Conservation (phyloP, 768 basidiomycete genomes). For the Trametes meyenii region DNA sequence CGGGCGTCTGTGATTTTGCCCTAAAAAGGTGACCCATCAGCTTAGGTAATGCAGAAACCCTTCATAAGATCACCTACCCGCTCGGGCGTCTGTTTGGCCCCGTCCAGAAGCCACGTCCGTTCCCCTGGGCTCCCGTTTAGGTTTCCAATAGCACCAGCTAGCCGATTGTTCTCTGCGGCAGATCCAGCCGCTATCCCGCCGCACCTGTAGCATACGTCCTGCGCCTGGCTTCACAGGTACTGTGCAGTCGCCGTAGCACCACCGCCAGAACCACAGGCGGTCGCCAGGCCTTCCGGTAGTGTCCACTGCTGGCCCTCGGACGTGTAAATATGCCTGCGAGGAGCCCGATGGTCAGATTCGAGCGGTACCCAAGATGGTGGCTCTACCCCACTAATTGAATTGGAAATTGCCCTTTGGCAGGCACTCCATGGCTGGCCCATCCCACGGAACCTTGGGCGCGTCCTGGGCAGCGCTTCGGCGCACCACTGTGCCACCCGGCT, state of each 20-base stretch:
- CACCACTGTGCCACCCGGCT: constrained; percentile 2
- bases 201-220: neutral
- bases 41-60: neutral
- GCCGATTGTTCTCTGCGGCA: neutral
- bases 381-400: too few relatives aligned
- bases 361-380: too few relatives aligned
- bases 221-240: too few relatives aligned
- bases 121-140: constrained; percentile 1
- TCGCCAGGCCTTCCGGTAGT: too few relatives aligned
- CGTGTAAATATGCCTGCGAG: too few relatives aligned
- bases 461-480: neutral
- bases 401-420: neutral
- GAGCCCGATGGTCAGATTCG: too few relatives aligned
- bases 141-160: constrained; percentile 8
- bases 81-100: neutral
- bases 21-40: neutral
- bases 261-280: too few relatives aligned
- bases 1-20: neutral
- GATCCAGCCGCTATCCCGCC: neutral
- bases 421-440: neutral
- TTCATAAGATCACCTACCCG: constrained; percentile 7
- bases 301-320: too few relatives aligned
- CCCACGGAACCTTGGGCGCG: neutral
- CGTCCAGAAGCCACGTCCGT: neutral
- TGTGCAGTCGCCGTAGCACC: too few relatives aligned